Evolutionary conservation across 2,329 filamentous ascomycete genomes (phyloP), one percentile per base, ranked within the genome.

Genomic region (Penicillium sp.): DNA sequence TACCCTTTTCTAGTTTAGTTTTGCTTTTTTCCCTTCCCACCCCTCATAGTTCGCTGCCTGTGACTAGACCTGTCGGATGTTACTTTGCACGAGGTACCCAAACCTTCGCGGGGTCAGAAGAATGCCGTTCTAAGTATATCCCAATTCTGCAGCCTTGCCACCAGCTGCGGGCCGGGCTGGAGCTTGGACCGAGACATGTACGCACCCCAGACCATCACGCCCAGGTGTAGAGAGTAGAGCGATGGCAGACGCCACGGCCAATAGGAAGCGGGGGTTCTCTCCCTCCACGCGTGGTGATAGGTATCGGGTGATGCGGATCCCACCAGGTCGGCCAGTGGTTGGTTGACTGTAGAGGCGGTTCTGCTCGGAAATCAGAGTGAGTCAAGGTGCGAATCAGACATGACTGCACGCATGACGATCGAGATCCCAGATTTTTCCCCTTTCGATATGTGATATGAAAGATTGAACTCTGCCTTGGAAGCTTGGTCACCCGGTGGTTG

Each of bases 231-330:
- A 47, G 18, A 42, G 38, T 27, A 13, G 32, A 24, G 18, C n/a
- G 4, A 53, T 39, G 9, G 10, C 34, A 14, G 13, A 22, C 32
- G 31, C 11, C 49, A 5, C 18, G 52, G 18, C 62, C 59, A 65
- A 52, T 60, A 48, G 59, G 21, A 31, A 10, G 18, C 6, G 29
- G 14, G 8, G 52, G 51, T 42, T 49, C 14, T 13, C 13, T 59
- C 54, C 45, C 39, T 58, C 52, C 50, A 54, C 46, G 50, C 34
- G 43, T 56, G 49, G 27, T 62, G 56, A 65, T 65, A 60, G 61
- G 57, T 59, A 60, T 65, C 61, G 61, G 59, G 57, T 65, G 62
- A 65, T 62, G 57, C 31, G 13, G 10, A 34, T 14, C 13, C 31
- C 31, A 7, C 9, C 31, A 14, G 7, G 13, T 9, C 31, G 10